Evolutionary conservation across 768 basidiomycete species (phyloP).

Genomic region (Mycena albidolilacea): DNA sequence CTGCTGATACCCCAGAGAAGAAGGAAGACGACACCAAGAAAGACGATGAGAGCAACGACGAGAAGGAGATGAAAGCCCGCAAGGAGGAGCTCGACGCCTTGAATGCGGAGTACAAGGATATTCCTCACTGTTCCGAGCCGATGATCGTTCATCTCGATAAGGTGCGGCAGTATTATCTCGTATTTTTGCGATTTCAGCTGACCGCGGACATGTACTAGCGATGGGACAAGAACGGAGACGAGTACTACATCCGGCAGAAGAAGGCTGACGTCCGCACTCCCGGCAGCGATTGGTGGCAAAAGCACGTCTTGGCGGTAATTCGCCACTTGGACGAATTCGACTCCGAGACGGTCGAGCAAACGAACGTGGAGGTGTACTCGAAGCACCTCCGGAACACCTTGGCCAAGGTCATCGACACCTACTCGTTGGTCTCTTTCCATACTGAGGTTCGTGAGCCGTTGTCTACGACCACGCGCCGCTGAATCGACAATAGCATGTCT

Average conservation of each 20-base stretch:
- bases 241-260: constrained; percentile 31
- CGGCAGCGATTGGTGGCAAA: constrained; percentile 28
- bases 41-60: constrained; percentile 2
- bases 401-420: constrained; percentile 15
- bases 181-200: background rate
- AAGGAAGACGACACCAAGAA: constrained; percentile 9
- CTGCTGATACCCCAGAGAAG: no score
- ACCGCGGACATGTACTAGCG: constrained; percentile 4
- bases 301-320: constrained; percentile 29
- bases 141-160: constrained; percentile 33
- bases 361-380: constrained; percentile 32
- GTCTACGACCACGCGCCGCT: background rate
- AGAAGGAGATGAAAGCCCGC: constrained; percentile 26
- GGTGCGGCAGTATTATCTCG: background rate
- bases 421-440: constrained; percentile 26
- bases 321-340: constrained; percentile 27
- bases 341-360: constrained; percentile 20
- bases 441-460: constrained; percentile 16
- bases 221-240: constrained; percentile 35
- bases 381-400: constrained; percentile 23
- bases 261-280: constrained; percentile 23
- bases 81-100: constrained; percentile 30
- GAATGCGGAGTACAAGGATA: constrained; percentile 28
- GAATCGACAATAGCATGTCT: constrained; percentile 18
- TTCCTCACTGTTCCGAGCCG: constrained; percentile 16